Base-by-base conservation (phyloP, 73 alveolate species). In the Symbiodinium natans region DNA sequence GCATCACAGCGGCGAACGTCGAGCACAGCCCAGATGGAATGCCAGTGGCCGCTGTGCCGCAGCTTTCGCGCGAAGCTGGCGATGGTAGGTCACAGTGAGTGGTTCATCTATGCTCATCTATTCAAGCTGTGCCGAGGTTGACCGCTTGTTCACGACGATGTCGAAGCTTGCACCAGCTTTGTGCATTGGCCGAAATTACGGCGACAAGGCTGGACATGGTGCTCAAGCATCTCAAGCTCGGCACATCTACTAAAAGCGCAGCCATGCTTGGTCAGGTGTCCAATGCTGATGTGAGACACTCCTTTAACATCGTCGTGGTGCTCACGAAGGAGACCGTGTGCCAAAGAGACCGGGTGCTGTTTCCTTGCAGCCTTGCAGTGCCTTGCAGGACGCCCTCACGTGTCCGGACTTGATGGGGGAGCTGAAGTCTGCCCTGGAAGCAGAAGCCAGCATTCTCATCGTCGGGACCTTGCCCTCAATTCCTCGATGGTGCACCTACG, bases 151-250 rank as follows among this genome's bases (percentile, higher is more conserved):
- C 68, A 74, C 90, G 54, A 92, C 98, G 1, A 92, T 92, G 46
- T 41, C 98, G 54, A 92, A 92, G 98, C 73, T 92, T 86, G 98
- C 98, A 6, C 98, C 98, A 36, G 98, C 98, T 34, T 43, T 92
- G 71, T 42, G 43, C 52, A 80, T 92, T 36, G 98, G 98, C 34
- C 98, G 98, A 43, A 92, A 92, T 83, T 74, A 77, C n/a, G 98
- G 98, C 83, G 98, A 92, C 98, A 92, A 92, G 98, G 98, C 54
- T 11, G 52, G 94, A 34, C 31, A 31, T 41, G 41, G 13, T n/a
- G n/a, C n/a, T n/a, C n/a, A n/a, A n/a, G n/a, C n/a, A n/a, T n/a
- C n/a, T 40, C 33, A 34, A 74, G 84, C 42, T n/a, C 31, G 19
- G 11, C 82, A 19, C 82, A 68, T 29, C 33, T 74, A 23, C 33